phyloP scores from a whole-genome alignment of 352 stramenopile species.

The Globisporangium okanoganense region DNA sequence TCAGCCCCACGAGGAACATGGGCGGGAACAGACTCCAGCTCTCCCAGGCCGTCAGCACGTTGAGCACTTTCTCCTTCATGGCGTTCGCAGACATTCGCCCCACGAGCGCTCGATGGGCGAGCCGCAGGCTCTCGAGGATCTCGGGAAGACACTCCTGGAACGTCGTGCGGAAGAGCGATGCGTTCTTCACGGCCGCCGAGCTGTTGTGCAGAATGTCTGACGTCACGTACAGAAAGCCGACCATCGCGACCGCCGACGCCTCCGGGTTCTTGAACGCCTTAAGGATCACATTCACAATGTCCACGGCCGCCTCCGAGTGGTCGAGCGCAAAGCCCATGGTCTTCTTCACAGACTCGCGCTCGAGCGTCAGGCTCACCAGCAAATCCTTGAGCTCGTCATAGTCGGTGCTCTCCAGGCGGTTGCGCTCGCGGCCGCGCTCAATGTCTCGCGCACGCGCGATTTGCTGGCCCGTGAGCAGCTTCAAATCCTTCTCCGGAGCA shows the following conservation, averaged over 20 bases:
- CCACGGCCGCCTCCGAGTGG: constrained; percentile 70
- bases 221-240: constrained; percentile 75
- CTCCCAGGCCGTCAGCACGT: constrained; percentile 70
- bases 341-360: constrained; percentile 65
- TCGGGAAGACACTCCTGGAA: constrained; percentile 79
- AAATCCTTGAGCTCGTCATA: constrained; percentile 55
- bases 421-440: constrained; percentile 51
- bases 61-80: constrained; percentile 81
- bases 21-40: constrained; percentile 80
- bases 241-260: constrained; percentile 36
- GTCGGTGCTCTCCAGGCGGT: constrained; percentile 40
- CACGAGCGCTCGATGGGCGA: constrained; percentile 44
- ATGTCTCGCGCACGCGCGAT: constrained; percentile 65
- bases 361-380: constrained; percentile 44
- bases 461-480: constrained; percentile 64
- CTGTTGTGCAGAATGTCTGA: constrained; percentile 91
- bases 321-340: constrained; percentile 79
- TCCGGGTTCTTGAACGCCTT: constrained; percentile 38
- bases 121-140: constrained; percentile 58
- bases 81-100: constrained; percentile 76
- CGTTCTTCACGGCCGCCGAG: constrained; percentile 84
- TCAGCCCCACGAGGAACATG: constrained; percentile 67
- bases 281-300: constrained; percentile 53
- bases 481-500: neutral
- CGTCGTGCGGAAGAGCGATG: constrained; percentile 85